Conservation (phyloP, 306 rosid genomes). For the Acacia acuminata region DNA sequence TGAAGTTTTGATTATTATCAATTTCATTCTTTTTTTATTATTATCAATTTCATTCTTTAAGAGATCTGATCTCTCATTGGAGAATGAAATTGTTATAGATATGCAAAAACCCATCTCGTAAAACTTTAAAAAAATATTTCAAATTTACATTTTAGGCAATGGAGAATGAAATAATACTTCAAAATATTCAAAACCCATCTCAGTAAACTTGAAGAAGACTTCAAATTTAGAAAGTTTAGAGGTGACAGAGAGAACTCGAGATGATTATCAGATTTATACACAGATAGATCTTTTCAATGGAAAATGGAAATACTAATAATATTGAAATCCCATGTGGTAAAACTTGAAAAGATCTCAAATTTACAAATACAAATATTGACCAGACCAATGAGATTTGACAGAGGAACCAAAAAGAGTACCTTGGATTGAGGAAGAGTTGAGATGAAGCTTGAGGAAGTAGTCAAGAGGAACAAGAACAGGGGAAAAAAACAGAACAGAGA, state of each 20-base stretch:
- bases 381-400: neutral
- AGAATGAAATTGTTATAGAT: neutral
- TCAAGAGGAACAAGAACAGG: constrained; percentile 9
- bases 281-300: constrained; percentile 3
- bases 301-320: neutral
- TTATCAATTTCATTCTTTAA: neutral
- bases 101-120: constrained; percentile 21
- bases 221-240: neutral
- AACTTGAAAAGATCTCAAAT: neutral
- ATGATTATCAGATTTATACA: neutral
- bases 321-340: constrained; percentile 15
- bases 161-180: neutral
- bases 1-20: neutral
- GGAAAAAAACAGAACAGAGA: constrained; percentile 5
- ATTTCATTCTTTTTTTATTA: neutral
- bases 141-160: neutral
- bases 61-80: constrained; percentile 12
- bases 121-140: neutral
- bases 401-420: constrained; percentile 26
- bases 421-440: constrained; percentile 27
- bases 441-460: constrained; percentile 24
- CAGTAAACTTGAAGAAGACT: neutral
- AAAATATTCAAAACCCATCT: constrained; percentile 13
- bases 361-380: constrained; percentile 2
- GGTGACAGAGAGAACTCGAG: neutral